Evolutionary conservation across 768 basidiomycete genomes (phyloP), one percentile per base, ranked within the genome.

Genomic region (Tulasnella sp.): DNA sequence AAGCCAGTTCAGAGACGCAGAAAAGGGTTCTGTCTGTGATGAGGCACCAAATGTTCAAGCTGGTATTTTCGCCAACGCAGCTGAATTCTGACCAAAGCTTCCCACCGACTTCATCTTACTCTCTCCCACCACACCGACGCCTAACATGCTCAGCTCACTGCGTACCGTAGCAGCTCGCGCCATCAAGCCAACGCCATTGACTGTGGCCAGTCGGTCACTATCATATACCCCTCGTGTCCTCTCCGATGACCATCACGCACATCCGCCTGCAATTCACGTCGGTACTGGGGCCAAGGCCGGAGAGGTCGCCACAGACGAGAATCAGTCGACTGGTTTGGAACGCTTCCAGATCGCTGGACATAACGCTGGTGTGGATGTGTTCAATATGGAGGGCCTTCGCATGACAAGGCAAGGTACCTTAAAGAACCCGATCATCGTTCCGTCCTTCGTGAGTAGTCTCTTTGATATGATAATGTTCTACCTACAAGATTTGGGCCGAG

Each of bases 321-420:
- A 87, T 63, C 94, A 99, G 73, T 82, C 93, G 15, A 99, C 94
- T 65, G 94, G 94, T 81, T 77, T 97, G 57, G 93, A 97, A 72
- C 90, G 94, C 72, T 82, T 96, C 68, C 90, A 99, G 73, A 75
- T 96, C 50, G 74, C 97, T 54, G 92, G 87, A 68, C 84, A 91
- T 62, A 74, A 92, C 67, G 82, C 91, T 71, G 93, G 92, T 56
- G 73, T 92, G 54, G 84, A 89, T 45, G 80, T 92, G 53, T 99
- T 99, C 74, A 92, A 97, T 70, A 78, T 84, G 68, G 78, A 81
- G 60, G 87, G 92, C 31, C 78, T 96, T 63, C 85, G 91, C 68
- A 74, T 92, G 57, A 85, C 83, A 72, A 80, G 87, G 67, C 72
- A 91, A 70, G 94, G 94, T 64, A 97, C 94, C 55, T 78, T 87